Conservation (phyloP, 2,329 filamentous ascomycete genomes). For the Penicillium freii region DNA sequence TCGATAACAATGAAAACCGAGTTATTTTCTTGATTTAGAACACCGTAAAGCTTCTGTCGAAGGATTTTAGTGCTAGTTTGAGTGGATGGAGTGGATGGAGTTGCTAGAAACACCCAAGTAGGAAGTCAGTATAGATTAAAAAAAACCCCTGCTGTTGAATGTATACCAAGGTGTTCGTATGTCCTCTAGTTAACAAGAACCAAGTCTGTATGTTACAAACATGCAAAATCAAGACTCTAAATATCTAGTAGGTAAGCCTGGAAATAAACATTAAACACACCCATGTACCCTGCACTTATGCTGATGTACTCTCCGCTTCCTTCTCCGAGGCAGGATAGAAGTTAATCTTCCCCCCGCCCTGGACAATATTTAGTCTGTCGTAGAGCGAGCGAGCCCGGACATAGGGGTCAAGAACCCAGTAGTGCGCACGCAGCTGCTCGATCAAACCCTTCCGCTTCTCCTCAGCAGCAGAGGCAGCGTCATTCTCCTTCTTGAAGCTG, state of each 20-base stretch:
- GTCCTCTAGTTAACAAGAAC: conserved; percentile 9
- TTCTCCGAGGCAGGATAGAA: conserved; percentile 60
- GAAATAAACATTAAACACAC: neutral
- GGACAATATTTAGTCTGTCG: conserved; percentile 74
- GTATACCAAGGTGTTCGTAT: conserved; percentile 1
- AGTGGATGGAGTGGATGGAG: neutral
- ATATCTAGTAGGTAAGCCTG: neutral
- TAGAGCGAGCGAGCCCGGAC: conserved; percentile 79
- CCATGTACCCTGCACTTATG: neutral
- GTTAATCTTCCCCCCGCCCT: conserved; percentile 63
- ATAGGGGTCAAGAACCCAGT: conserved; percentile 89
- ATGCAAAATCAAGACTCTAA: neutral
- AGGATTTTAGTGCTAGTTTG: neutral
- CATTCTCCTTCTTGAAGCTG: conserved; percentile 44
- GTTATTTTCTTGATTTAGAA: neutral
- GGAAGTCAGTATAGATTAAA: neutral
- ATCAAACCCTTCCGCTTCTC: conserved; percentile 62
- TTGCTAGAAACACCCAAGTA: neutral
- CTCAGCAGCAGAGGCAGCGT: conserved; percentile 52
- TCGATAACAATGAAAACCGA: neutral
- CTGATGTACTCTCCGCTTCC: conserved; percentile 1
- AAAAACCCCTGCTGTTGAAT: neutral
- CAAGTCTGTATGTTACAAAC: conserved; percentile 15
- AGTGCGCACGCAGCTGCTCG: conserved; percentile 65
- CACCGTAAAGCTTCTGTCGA: neutral